Base-by-base conservation (phyloP, 2,329 filamentous ascomycete genomes). In the Passalora sequoiae region DNA sequence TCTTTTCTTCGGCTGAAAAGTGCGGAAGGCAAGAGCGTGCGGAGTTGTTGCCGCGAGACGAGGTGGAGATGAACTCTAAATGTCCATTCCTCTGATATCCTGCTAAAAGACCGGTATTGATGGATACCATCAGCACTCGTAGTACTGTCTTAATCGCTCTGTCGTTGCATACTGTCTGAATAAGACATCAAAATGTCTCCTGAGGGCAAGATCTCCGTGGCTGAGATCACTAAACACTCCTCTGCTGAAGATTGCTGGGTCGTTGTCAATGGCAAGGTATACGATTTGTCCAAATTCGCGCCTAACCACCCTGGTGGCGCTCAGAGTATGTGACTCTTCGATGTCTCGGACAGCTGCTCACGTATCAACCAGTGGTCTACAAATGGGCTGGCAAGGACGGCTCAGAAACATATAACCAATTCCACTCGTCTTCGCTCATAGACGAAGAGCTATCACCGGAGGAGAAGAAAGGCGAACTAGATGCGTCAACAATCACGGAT, bases 221-320 rank as follows among this genome's bases (percentile, higher is more conserved):
- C 55, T 4, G 62, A 64, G 38, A 50, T 64, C 19, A 50, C 53
- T 17, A 63, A 63, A 38, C 61, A 65, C 36, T 54, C 61, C 30
- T 53, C 55, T 4, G 47, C 60, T 4, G 59, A 62, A 25, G 59
- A 65, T 41, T 71, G 68, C 55, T 87, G 83, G 83, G 76, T 86
- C 46, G 80, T 84, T 13, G 74, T 86, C 16, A 76, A 85, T 60
- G 75, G 75, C 33, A 74, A 76, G 55, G 80, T 86, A 15, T 84
- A 81, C 68, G 79, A 86, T 60, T 65, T 86, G 32, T 81, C 78
- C 17, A 71, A 77, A 12, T 86, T 86, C 60, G 70, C 79, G 7
- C 74, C 75, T n/a, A 70, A 79, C 46, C 79, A 82, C 60, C 78
- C 79, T 4, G 78, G 80, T 21, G 79, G 79, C 16, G 66, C 76